Conservation (phyloP, 2,329 filamentous ascomycete species). For the Colletotrichum shisoi region DNA sequence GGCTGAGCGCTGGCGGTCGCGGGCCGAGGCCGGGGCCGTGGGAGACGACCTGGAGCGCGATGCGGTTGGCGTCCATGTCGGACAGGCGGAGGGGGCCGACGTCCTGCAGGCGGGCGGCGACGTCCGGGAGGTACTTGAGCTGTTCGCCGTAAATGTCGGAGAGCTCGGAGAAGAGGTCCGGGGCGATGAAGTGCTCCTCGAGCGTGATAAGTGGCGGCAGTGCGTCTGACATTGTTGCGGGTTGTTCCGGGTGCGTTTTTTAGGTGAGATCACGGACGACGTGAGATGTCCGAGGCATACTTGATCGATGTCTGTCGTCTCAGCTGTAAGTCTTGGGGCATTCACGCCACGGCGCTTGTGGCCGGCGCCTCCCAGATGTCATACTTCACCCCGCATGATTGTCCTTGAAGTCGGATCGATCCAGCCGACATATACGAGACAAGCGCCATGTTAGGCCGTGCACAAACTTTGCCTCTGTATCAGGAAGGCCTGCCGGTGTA, state of each 20-base stretch:
- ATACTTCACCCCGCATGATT: not conserved
- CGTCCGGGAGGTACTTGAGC: conserved; percentile 39
- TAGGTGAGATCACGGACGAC: not conserved
- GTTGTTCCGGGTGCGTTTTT: not conserved
- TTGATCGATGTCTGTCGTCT: not conserved
- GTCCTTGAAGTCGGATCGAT: not conserved
- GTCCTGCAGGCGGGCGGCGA: conserved; percentile 43
- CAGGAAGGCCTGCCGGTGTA: too few species aligned
- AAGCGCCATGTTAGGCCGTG: too few species aligned
- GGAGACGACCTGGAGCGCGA: conserved; percentile 40
- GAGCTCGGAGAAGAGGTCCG: conserved; percentile 36
- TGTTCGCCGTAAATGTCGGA: conserved; percentile 40
- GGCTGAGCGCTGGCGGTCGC: conserved; percentile 39
- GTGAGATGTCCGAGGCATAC: not conserved
- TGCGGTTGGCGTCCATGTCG: conserved; percentile 43
- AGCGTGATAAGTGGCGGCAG: conserved; percentile 50
- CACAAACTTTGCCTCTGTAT: too few species aligned
- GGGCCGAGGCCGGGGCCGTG: conserved; percentile 33
- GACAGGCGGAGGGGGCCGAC: conserved; percentile 41
- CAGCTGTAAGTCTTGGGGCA: not conserved
- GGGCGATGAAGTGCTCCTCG: conserved; percentile 53
- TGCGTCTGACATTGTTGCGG: not conserved
- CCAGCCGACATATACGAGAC: not conserved
- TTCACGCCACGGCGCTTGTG: not conserved
- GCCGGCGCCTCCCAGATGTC: not conserved